phyloP scores from a whole-genome alignment of 2,329 filamentous ascomycete genomes.

The Diplodia corticola region DNA sequence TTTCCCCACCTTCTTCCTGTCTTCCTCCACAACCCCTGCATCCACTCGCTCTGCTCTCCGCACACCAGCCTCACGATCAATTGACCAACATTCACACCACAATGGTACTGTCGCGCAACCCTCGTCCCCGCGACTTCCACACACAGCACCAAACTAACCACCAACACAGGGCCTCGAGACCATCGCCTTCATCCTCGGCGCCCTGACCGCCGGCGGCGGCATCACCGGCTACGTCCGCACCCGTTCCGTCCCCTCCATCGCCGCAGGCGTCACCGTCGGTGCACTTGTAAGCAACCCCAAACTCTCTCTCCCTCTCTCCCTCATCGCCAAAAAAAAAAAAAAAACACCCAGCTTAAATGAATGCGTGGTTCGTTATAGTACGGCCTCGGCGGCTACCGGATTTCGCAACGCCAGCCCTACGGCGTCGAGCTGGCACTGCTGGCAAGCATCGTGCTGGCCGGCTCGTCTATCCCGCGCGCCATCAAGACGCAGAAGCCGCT shows the following conservation, averaged over 20 bases:
- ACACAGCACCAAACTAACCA: slow-evolving; percentile 1
- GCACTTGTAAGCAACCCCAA: slow-evolving; percentile 50
- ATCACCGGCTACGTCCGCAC: slow-evolving; percentile 84
- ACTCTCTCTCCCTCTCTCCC: slow-evolving; percentile 31
- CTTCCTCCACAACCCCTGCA: not conserved
- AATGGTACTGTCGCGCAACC: slow-evolving; percentile 7
- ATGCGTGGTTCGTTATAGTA: slow-evolving; percentile 50
- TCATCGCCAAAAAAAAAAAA: not conserved
- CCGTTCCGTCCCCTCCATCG: slow-evolving; percentile 81
- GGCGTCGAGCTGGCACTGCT: slow-evolving; percentile 87
- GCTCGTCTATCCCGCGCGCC: slow-evolving; percentile 81
- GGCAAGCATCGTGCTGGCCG: slow-evolving; percentile 80
- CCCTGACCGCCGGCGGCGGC: slow-evolving; percentile 82
- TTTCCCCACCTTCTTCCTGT: not conserved
- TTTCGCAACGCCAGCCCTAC: slow-evolving; percentile 73
- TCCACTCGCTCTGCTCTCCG: not conserved
- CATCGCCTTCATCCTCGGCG: slow-evolving; percentile 76
- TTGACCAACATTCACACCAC: not conserved
- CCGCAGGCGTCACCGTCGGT: slow-evolving; percentile 82
- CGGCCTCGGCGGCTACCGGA: slow-evolving; percentile 76
- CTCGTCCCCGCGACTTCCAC: not conserved
- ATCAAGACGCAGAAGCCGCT: slow-evolving; percentile 83
- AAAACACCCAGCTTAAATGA: not conserved
- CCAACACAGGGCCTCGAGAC: slow-evolving; percentile 46
- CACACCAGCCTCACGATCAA: not conserved